These are phyloP conservation scores for Phytophthora europaea DNA, from an alignment of 352 stramenopile species.

Conservation along the genomic window DNA sequence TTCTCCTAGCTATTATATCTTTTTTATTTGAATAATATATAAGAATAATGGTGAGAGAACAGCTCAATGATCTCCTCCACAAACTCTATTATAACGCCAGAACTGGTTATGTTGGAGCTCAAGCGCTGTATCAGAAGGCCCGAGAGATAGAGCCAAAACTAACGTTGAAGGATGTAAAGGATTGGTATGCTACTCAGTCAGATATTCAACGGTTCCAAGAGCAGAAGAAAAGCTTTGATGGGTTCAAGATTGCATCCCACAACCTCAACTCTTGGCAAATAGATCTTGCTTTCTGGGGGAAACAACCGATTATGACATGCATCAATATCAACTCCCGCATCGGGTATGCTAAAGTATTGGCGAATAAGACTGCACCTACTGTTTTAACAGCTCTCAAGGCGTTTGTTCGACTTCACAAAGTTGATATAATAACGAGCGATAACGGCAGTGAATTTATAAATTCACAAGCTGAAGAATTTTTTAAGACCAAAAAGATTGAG, in stretches of 20 bases:
- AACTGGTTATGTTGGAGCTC: slow-evolving; percentile 32
- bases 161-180: slow-evolving; percentile 8
- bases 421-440: slow-evolving; percentile 31
- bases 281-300: slow-evolving; percentile 39
- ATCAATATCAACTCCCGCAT: slow-evolving; percentile 14
- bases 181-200: slow-evolving; percentile 24
- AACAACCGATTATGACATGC: slow-evolving; percentile 40
- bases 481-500: slow-evolving; percentile 41
- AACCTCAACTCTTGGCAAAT: slow-evolving; percentile 44
- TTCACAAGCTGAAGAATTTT: slow-evolving; percentile 24
- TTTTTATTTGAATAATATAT: slow-evolving; percentile 21
- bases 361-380: slow-evolving; percentile 42
- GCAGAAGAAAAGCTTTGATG: slow-evolving; percentile 15
- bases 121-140: slow-evolving; percentile 35
- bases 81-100: slow-evolving; percentile 41
- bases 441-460: slow-evolving; percentile 52
- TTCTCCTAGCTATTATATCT: too few species aligned
- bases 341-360: slow-evolving; percentile 49
- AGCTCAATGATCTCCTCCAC: slow-evolving; percentile 15
- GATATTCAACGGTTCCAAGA: slow-evolving; percentile 37
- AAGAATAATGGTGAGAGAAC: slow-evolving; percentile 17
- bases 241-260: slow-evolving; percentile 6
- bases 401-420: slow-evolving; percentile 23
- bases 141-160: slow-evolving; percentile 14
- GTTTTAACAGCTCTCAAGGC: slow-evolving; percentile 38